Evolutionary conservation across 225 moss, liverwort and hornwort species (phyloP).

Genomic region (Marchantia paleacea): DNA sequence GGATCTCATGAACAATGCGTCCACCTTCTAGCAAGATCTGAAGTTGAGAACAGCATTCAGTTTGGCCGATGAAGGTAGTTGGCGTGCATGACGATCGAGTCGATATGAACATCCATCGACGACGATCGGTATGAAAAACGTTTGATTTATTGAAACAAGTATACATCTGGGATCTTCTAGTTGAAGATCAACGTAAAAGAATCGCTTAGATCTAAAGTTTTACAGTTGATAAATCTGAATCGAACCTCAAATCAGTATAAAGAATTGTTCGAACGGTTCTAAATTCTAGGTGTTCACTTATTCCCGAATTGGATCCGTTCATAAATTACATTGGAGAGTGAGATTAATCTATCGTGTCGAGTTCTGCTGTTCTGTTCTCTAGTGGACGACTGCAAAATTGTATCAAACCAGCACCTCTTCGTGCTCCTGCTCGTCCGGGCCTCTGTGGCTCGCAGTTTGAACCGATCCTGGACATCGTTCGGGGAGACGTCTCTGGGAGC

Average conservation of each 20-base stretch:
- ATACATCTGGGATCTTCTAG: conserved; percentile 13
- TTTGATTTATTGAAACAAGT: conserved; percentile 2
- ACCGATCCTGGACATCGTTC: neutral
- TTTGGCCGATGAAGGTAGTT: too few species aligned
- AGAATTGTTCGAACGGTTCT: neutral
- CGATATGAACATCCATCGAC: too few species aligned
- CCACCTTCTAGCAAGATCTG: too few species aligned
- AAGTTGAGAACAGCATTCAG: too few species aligned
- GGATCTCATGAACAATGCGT: too few species aligned
- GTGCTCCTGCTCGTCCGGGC: neutral
- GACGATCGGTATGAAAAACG: neutral
- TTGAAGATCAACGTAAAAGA: neutral
- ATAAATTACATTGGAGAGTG: conserved; percentile 12
- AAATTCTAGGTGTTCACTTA: conserved; percentile 8
- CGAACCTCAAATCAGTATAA: neutral
- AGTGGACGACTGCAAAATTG: conserved; percentile 19
- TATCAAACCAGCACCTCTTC: conserved; percentile 12
- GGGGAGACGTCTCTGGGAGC: neutral
- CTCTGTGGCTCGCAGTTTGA: neutral
- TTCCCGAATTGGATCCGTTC: neutral
- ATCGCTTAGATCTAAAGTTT: neutral
- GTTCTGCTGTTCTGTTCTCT: neutral
- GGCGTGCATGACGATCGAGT: too few species aligned
- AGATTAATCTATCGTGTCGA: conserved; percentile 5
- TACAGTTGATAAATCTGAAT: conserved; percentile 8